phyloP scores from a whole-genome alignment of 176 grass and related monocot species.

The Carex scoparia region DNA sequence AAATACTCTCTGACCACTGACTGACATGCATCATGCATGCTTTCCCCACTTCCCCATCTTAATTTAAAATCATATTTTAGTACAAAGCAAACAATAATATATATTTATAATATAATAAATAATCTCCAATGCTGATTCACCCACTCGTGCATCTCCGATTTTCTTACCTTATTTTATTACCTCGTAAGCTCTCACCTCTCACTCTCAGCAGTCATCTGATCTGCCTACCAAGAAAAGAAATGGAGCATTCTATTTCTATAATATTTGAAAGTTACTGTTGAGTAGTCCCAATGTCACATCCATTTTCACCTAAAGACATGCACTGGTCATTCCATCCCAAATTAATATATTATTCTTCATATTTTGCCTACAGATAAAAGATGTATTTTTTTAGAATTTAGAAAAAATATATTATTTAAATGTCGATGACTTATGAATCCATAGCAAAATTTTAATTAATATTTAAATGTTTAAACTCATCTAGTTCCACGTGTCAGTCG shows the following conservation, averaged over 20 bases:
- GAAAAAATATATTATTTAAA: too few species aligned
- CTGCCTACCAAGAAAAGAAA: neutral
- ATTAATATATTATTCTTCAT: too few species aligned
- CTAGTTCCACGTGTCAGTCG: too few species aligned
- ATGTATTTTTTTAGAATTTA: too few species aligned
- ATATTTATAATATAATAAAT: neutral
- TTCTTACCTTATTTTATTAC: conserved; percentile 30
- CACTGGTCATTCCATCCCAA: too few species aligned
- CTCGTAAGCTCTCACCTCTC: neutral
- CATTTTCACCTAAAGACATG: neutral
- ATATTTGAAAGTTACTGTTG: too few species aligned
- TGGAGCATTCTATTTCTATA: neutral
- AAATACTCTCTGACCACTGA: conserved; percentile 20
- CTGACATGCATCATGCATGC: conserved; percentile 22
- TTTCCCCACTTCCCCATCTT: neutral
- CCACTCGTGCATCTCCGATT: conserved; percentile 25
- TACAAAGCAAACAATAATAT: neutral
- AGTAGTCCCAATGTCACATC: neutral
- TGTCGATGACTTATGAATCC: too few species aligned
- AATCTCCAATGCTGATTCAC: conserved; percentile 22
- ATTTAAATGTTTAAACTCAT: too few species aligned
- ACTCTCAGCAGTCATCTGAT: neutral
- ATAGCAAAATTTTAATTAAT: too few species aligned
- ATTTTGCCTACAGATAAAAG: too few species aligned
- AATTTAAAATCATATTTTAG: conserved; percentile 11